A percentile compares a stretch with the other conserved stretches of the same genome.
Evolutionary conservation across 2,329 filamentous ascomycete genomes (phyloP).

Genomic region (Dactylonectria macrodidyma): DNA sequence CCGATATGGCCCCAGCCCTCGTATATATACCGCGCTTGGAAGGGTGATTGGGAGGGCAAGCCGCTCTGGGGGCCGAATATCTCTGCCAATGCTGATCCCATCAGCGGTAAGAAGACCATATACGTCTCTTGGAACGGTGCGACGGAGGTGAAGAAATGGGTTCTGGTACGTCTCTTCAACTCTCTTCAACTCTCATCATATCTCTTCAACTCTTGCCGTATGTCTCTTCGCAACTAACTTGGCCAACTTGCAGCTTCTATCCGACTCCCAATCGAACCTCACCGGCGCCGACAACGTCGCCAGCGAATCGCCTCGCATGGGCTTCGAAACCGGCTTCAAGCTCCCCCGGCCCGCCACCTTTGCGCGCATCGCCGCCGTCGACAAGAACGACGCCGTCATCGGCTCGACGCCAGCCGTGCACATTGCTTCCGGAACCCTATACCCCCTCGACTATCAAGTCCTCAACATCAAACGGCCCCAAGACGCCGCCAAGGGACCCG

Average conservation of each 20-base stretch:
- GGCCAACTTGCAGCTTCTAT: constrained; percentile 6
- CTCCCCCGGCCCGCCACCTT: background rate
- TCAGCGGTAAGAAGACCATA: background rate
- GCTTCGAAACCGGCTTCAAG: constrained; percentile 11
- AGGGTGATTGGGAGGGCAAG: constrained; percentile 16
- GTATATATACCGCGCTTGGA: constrained; percentile 1
- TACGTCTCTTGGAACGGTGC: constrained; percentile 20
- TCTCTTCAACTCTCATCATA: no score
- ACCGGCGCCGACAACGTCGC: background rate
- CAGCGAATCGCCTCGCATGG: background rate
- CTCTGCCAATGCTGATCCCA: background rate
- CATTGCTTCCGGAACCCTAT: background rate
- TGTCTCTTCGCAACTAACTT: background rate
- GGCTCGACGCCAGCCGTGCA: constrained; percentile 14
- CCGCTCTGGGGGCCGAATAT: constrained; percentile 16
- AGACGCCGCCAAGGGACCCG: no score
- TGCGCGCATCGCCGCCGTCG: constrained; percentile 9
- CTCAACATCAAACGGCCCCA: background rate
- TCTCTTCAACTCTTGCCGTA: no score
- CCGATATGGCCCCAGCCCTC: background rate
- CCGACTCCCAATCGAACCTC: background rate
- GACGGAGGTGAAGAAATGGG: constrained; percentile 10
- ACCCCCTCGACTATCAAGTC: background rate
- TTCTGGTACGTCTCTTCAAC: constrained; percentile 1
- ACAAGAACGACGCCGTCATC: background rate